phyloP scores from a whole-genome alignment of 2,329 filamentous ascomycete species.

The Pseudogymnoascus sp. region DNA sequence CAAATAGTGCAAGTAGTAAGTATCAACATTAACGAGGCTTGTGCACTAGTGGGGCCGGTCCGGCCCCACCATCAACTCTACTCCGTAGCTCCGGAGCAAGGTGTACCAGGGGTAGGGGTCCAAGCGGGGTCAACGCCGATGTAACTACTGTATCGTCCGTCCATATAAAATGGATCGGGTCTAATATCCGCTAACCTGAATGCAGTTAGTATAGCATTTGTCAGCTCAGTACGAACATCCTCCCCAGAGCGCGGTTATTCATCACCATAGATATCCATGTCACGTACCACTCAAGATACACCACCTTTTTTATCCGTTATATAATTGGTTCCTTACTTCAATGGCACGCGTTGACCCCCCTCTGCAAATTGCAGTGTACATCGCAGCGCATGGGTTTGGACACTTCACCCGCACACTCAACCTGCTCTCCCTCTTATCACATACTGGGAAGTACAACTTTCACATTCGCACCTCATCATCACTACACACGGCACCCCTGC shows the following conservation, averaged over 20 bases:
- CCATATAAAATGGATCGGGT: too few species aligned
- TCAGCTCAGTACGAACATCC: neutral
- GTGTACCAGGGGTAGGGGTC: neutral
- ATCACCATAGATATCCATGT: neutral
- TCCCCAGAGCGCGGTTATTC: neutral
- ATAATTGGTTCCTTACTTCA: conserved; percentile 10
- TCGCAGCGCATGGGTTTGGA: conserved; percentile 12
- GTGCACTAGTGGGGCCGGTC: too few species aligned
- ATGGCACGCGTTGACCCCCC: conserved; percentile 9
- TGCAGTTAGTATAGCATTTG: neutral
- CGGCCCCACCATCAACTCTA: too few species aligned
- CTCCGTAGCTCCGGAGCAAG: too few species aligned
- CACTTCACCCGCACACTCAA: conserved; percentile 33
- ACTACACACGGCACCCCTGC: conserved; percentile 6
- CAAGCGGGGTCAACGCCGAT: neutral
- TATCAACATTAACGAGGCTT: too few species aligned
- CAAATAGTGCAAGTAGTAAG: too few species aligned
- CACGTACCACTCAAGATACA: neutral
- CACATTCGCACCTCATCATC: conserved; percentile 15
- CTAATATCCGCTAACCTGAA: too few species aligned
- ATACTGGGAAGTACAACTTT: conserved; percentile 15
- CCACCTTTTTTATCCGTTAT: neutral
- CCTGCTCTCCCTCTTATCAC: conserved; percentile 28
- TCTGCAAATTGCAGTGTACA: conserved; percentile 17
- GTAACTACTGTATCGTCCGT: too few species aligned